Percentiles rank a stretch among this genome's conserved stretches.
Conservation (phyloP, 106 monocot species). For the Alisma plantagoaquatica region DNA sequence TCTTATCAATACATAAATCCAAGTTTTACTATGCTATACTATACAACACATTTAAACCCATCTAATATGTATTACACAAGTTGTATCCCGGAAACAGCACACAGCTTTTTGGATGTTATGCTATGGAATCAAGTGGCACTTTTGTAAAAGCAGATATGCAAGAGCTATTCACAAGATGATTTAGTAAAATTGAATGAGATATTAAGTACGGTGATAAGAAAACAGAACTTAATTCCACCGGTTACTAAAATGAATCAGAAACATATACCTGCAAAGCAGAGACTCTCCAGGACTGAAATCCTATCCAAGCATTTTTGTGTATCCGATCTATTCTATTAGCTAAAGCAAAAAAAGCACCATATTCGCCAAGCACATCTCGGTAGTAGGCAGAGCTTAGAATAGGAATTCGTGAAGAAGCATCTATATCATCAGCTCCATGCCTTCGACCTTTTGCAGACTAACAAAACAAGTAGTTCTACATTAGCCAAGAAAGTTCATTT, state of each 20-base stretch:
- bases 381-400: conserved; percentile 61
- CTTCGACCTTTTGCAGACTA: conserved; percentile 73
- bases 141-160: no score
- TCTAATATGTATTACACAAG: no score
- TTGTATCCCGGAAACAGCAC: no score
- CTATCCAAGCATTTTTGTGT: conserved; percentile 98
- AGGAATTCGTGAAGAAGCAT: conserved; percentile 88
- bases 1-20: no score
- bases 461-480: not conserved
- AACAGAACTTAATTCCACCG: no score
- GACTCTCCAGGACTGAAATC: conserved; percentile 95
- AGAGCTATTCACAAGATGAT: no score
- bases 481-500: conserved; percentile 2
- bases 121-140: no score
- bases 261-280: conserved; percentile 54
- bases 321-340: conserved; percentile 77
- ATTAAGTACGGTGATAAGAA: no score
- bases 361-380: conserved; percentile 78
- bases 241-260: not conserved
- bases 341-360: conserved; percentile 86
- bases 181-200: no score
- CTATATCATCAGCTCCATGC: conserved; percentile 86
- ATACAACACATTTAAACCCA: no score
- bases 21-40: no score
- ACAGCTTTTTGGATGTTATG: no score